Evolutionary conservation across 768 basidiomycete species (phyloP).

Genomic region (Pleurotus tuoliensis): DNA sequence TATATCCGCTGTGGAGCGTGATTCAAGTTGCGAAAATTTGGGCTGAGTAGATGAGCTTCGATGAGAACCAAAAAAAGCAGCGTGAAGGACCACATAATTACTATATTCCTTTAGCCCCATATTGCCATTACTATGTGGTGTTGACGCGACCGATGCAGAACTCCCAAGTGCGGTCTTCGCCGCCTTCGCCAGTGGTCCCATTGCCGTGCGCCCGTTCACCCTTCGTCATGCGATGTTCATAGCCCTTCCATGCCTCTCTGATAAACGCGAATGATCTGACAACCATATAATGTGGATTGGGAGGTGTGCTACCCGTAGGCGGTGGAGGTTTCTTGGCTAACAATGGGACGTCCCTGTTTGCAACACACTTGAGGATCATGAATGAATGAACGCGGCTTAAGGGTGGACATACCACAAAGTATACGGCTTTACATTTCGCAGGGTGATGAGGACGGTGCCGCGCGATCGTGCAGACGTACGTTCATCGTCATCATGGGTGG

Average conservation of each 20-base stretch:
- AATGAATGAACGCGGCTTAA: neutral
- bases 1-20: too few species aligned
- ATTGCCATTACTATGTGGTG: too few species aligned
- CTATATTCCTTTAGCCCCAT: too few species aligned
- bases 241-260: conserved; percentile 70
- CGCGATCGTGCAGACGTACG: conserved; percentile 25
- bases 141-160: conserved; percentile 42
- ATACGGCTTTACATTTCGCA: conserved; percentile 85
- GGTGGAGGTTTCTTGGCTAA: conserved; percentile 73
- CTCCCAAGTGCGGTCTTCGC: conserved; percentile 87
- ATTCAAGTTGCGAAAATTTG: too few species aligned
- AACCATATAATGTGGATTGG: conserved; percentile 67
- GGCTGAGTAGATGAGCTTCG: too few species aligned
- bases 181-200: conserved; percentile 66
- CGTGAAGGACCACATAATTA: too few species aligned
- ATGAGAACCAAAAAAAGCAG: too few species aligned
- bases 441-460: conserved; percentile 81
- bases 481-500: conserved; percentile 11
- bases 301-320: conserved; percentile 37
- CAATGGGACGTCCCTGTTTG: conserved; percentile 65
- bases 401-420: conserved; percentile 63
- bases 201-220: conserved; percentile 70
- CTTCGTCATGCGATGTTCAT: conserved; percentile 93
- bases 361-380: conserved; percentile 7
- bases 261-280: conserved; percentile 81